These are phyloP conservation scores for Corchorus olitorius DNA, from an alignment of 345 rosid genomes.

Conservation along the genomic window DNA sequence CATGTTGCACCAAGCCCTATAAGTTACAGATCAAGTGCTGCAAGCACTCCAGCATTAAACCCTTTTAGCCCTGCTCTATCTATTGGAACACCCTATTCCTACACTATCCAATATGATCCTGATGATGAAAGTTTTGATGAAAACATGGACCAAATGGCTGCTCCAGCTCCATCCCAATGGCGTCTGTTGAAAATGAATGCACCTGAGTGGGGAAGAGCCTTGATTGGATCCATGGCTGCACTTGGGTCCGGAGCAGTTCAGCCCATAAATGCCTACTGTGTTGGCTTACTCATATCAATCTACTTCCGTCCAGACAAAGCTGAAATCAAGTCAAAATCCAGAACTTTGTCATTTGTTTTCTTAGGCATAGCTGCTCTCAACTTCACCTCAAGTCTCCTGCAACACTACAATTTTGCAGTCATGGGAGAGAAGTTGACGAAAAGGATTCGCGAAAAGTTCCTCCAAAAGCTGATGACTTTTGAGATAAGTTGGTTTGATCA, in stretches of 20 bases:
- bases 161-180: conserved; percentile 62
- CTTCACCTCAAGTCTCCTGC: conserved; percentile 51
- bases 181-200: conserved; percentile 60
- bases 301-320: conserved; percentile 46
- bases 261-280: conserved; percentile 68
- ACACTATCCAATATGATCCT: conserved; percentile 42
- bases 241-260: conserved; percentile 65
- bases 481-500: conserved; percentile 70
- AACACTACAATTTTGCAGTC: conserved; percentile 60
- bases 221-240: conserved; percentile 63
- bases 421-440: conserved; percentile 73
- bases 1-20: conserved; percentile 44
- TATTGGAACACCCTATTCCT: conserved; percentile 60
- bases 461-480: conserved; percentile 56
- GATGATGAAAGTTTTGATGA: conserved; percentile 39
- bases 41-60: conserved; percentile 41
- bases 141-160: conserved; percentile 18
- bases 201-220: conserved; percentile 49
- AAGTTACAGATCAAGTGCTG: conserved; percentile 46
- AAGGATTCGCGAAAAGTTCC: conserved; percentile 57
- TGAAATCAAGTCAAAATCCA: conserved; percentile 46
- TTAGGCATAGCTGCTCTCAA: conserved; percentile 53
- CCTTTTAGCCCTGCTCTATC: conserved; percentile 68
- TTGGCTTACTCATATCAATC: conserved; percentile 57
- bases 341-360: conserved; percentile 50